Evolutionary conservation across 139 green algal genomes (phyloP).

Genomic region (Closterium sp.): DNA sequence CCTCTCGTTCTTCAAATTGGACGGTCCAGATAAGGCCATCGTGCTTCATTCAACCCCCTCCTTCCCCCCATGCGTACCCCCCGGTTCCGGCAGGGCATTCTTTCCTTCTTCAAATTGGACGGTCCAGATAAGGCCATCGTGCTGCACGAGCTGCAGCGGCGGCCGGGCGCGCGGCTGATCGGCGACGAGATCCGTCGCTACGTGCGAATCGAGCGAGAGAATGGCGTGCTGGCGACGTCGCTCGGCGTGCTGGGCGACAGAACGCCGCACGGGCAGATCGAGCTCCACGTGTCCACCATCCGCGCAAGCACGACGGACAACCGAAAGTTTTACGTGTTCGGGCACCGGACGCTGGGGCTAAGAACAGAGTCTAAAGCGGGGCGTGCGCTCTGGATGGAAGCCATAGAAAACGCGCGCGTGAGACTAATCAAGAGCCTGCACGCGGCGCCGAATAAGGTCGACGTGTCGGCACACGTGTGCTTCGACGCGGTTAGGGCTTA

Average conservation of each 20-base stretch:
- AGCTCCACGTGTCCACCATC: conserved; percentile 61
- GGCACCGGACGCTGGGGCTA: conserved; percentile 62
- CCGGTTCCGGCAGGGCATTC: conserved; percentile 58
- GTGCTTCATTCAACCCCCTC: no score
- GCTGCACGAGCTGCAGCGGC: conserved; percentile 18
- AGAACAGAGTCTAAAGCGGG: conserved; percentile 66
- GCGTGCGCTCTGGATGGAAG: conserved; percentile 34
- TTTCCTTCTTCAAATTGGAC: conserved; percentile 76
- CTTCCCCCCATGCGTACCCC: no score
- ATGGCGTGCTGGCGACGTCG: not conserved
- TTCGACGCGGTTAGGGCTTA: not conserved
- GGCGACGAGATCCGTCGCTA: conserved; percentile 33
- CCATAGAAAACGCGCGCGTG: not conserved
- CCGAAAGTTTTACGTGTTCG: conserved; percentile 78
- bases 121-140: conserved; percentile 43
- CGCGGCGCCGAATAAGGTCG: not conserved
- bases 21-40: no score
- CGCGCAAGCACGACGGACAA: conserved; percentile 57
- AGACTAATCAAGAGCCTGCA: not conserved
- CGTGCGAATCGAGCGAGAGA: not conserved
- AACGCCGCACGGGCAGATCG: not conserved
- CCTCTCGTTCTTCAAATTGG: no score
- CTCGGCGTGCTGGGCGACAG: not conserved
- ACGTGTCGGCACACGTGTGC: not conserved
- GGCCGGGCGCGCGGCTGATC: conserved; percentile 38